Base-by-base conservation (phyloP, 495 filamentous ascomycete genomes). In the Tricharina praecox region DNA sequence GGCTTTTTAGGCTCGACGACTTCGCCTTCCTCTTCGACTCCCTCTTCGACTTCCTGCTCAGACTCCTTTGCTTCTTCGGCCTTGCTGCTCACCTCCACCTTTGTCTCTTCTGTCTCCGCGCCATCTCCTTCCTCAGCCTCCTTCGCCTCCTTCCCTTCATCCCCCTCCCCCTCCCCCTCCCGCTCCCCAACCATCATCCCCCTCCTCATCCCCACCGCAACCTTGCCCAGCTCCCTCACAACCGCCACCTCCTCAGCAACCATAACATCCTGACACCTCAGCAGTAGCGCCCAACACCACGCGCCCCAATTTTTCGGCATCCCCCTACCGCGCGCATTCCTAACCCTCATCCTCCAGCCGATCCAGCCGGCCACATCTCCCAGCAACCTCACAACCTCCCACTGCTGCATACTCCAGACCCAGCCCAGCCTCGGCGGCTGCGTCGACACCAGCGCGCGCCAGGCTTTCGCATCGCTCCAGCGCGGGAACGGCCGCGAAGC, bases 211-310 rank as follows among this genome's bases (percentile, higher is more conserved):
- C 24, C 33, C 32, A 62, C 44, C 4, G 43, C 45, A 19, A 33
- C 52, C 21, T 56, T 62, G 37, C 52, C 62, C 11, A 59, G 49
- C 45, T 51, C 52, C 18, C 53, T 54, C 23, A 55, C 58, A 10
- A 64, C 62, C 45, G 40, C 52, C 30, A 53, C 55, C 23, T 63
- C 55, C 16, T 67, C 67, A 30, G 64, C 65, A 23, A 51, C 62
- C 50, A 61, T 64, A 44, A 62, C 55, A n/a, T 60, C 51, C n/a
- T 64, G 63, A 18, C 57, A 57, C 33, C 58, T 66, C 39, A 61
- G 58, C 25, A 70, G 63, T 48, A 68, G 53, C 1, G 64, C 67
- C 36, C 67, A 70, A 42, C 60, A 61, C 44, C 67, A 70, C 52
- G 63, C 62, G 0, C 62, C 62, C 18, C 62, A 55, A 20, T 60